Evolutionary conservation across 257 asterid genomes (phyloP).

Genomic region (Ehretia macrophylla): DNA sequence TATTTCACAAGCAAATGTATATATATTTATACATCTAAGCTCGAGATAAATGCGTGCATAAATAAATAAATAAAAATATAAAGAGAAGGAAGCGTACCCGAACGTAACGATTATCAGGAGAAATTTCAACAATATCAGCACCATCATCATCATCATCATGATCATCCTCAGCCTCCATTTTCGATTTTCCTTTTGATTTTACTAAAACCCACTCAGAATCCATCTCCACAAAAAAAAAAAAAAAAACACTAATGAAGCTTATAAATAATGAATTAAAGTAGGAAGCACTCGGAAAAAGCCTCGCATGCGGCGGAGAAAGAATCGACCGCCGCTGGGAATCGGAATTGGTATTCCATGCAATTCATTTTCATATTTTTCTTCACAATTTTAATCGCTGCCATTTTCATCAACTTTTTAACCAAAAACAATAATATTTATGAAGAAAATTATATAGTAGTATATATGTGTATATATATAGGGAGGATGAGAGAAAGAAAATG

Average conservation of each 20-base stretch:
- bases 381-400: too few species aligned
- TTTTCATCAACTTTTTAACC: background rate
- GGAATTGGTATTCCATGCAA: conserved; percentile 34
- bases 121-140: conserved; percentile 33
- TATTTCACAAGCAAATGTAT: too few species aligned
- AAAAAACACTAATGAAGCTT: background rate
- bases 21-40: background rate
- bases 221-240: conserved; percentile 14
- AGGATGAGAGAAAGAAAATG: too few species aligned
- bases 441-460: too few species aligned
- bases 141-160: conserved; percentile 29
- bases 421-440: background rate
- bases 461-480: too few species aligned
- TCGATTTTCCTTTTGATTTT: background rate
- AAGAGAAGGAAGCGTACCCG: conserved; percentile 29
- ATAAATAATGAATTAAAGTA: conserved; percentile 24
- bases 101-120: conserved; percentile 43
- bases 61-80: background rate
- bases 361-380: conserved; percentile 25
- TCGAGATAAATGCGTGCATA: background rate
- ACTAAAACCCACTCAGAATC: conserved; percentile 23
- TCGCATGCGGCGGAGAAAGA: conserved; percentile 64
- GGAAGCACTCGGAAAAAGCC: too few species aligned
- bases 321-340: conserved; percentile 33
- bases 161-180: conserved; percentile 20